A percentile compares a stretch with the other conserved stretches of the same genome.
phyloP scores from a whole-genome alignment of 2,329 filamentous ascomycete genomes.

The Colletotrichum camelliae region DNA sequence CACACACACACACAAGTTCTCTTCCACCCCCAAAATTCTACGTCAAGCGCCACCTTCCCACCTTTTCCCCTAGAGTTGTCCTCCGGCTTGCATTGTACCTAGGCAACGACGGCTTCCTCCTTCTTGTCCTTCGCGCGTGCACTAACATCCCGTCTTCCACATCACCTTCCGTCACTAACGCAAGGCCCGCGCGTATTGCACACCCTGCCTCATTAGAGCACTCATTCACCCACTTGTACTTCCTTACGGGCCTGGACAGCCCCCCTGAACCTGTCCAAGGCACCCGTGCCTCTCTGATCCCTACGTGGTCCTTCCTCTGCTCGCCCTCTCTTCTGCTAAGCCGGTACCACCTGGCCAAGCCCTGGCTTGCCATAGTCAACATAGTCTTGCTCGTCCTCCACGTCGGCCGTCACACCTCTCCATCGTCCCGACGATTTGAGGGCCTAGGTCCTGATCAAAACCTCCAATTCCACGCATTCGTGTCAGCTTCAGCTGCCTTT shows the following conservation, averaged over 20 bases:
- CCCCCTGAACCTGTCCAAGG: conserved; percentile 10
- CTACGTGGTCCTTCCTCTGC: not conserved
- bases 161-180: not conserved
- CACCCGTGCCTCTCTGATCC: not conserved
- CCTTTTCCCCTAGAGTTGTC: not conserved
- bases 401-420: conserved; percentile 20
- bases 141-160: not conserved
- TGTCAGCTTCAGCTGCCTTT: not conserved
- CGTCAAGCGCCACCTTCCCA: not conserved
- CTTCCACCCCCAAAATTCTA: conserved; percentile 1
- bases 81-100: not conserved
- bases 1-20: not conserved
- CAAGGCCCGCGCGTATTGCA: conserved; percentile 6
- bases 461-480: not conserved
- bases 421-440: conserved; percentile 12
- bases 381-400: conserved; percentile 17
- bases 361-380: conserved; percentile 19
- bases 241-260: conserved; percentile 5
- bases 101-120: not conserved
- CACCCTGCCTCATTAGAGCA: conserved; percentile 10
- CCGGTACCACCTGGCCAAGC: conserved; percentile 4
- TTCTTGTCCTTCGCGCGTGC: not conserved
- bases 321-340: not conserved
- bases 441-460: conserved; percentile 10
- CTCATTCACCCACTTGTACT: conserved; percentile 8